These are phyloP conservation scores for Trametes versicolor DNA, from an alignment of 1,284 basidiomycete genomes.

Conservation along the genomic window DNA sequence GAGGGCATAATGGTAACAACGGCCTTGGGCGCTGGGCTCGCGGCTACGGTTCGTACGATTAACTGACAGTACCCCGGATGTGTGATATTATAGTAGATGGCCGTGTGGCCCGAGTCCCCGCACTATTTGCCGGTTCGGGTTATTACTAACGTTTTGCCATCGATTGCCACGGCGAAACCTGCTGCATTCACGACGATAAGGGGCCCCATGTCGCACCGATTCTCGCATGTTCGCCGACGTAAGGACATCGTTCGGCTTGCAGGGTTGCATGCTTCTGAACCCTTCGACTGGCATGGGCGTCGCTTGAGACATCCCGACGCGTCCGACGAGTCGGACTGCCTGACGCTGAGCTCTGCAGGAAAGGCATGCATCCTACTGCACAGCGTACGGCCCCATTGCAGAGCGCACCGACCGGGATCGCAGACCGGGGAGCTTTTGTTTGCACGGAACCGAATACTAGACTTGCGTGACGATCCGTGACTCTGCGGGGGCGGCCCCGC, in stretches of 20 bases:
- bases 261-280: too few species aligned
- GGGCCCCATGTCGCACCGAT: background rate
- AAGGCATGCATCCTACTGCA: too few species aligned
- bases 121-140: background rate
- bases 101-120: background rate
- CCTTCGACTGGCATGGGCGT: background rate
- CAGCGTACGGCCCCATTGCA: too few species aligned
- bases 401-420: background rate
- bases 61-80: background rate
- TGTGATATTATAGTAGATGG: background rate
- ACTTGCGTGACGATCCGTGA: conserved; percentile 11
- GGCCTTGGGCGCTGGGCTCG: too few species aligned
- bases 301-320: background rate
- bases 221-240: background rate
- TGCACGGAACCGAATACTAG: conserved; percentile 3
- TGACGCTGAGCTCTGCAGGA: background rate
- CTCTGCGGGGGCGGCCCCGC: conserved; percentile 17
- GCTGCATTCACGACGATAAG: background rate
- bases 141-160: background rate
- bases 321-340: background rate
- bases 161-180: background rate
- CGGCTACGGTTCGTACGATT: too few species aligned
- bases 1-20: too few species aligned
- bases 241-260: too few species aligned
- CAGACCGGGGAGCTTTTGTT: background rate